These are phyloP conservation scores for Ceraceosorus guamensis DNA, from an alignment of 1,284 basidiomycete species.

Conservation along the genomic window DNA sequence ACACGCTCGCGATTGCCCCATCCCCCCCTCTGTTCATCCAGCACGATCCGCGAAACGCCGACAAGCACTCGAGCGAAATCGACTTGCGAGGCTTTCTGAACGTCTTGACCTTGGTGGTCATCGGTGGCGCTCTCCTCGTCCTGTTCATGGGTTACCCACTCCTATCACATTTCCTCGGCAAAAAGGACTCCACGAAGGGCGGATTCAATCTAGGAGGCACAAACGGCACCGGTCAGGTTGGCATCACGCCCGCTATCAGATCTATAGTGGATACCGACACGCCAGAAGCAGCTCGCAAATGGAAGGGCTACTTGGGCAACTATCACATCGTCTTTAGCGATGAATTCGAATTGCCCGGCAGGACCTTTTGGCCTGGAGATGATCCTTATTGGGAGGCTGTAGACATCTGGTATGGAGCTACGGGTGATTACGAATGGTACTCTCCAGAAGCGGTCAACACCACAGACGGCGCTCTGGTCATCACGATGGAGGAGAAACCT, in stretches of 20 bases:
- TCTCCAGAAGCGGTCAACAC: conserved; percentile 45
- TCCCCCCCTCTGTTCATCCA: neutral
- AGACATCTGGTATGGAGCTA: conserved; percentile 45
- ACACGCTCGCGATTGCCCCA: neutral
- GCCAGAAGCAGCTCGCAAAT: conserved; percentile 16
- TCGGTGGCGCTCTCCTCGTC: conserved; percentile 33
- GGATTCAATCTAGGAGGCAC: conserved; percentile 62
- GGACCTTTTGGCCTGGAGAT: conserved; percentile 52
- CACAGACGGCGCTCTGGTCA: conserved; percentile 29
- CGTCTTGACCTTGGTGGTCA: conserved; percentile 27
- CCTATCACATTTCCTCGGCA: conserved; percentile 12
- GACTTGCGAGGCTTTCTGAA: conserved; percentile 33
- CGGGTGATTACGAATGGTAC: conserved; percentile 49
- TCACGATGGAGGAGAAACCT: conserved; percentile 31
- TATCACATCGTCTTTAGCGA: conserved; percentile 62
- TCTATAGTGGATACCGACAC: conserved; percentile 37
- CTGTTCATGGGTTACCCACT: conserved; percentile 44
- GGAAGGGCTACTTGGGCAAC: conserved; percentile 10
- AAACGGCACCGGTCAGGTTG: conserved; percentile 40
- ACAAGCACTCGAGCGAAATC: conserved; percentile 2
- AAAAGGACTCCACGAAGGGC: conserved; percentile 12
- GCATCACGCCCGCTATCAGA: conserved; percentile 18
- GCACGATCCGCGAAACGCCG: conserved; percentile 5
- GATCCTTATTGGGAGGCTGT: conserved; percentile 47
- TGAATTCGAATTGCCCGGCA: conserved; percentile 66